Base-by-base conservation (phyloP, 1,139 yeast species). In the Saccharomycopsis crataegensis region DNA sequence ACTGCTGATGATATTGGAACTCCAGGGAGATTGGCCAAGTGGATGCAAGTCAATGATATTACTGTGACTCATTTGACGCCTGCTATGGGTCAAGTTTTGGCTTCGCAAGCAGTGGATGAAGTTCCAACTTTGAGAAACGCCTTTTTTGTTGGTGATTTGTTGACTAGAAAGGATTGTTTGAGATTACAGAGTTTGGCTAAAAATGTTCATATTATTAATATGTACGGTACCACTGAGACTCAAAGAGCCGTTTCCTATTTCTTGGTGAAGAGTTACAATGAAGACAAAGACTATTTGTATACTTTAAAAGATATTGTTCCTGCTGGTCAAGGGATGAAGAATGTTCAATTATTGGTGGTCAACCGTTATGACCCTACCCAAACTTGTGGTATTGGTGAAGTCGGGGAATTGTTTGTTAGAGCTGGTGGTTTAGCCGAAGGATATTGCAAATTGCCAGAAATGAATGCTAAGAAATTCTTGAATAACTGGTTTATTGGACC, bases 141-240 rank as follows among this genome's bases (percentile, higher is more conserved):
- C 1, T 94, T 94, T 75, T 94, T 94, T 65, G 99, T 94, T 33
- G 99, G 99, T 63, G 99, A 94, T 70, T 87, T 94, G 60, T 75
- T 94, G 60, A 94, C 99, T 60, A 93, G 93, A 72, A 84, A 99
- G 71, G 99, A 94, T 70, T 93, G 99, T 70, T 73, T 88, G 62
- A 80, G 97, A 65, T 76, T 94, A 62, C 99, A 94, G 69, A 80
- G 93, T 2, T 76, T 94, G 63, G 99, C 98, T 8, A 83, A 84
- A 65, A 91, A 93, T 65, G 96, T 89, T 52, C 75, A 72, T 65
- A 91, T 94, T 66, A 96, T 94, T 60, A 94, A 94, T 71, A 94
- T 94, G 99, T 94, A 94, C 68, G 99, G 99, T 65, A 94, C 99
- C 43, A 94, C 99, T 9, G 99, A 94, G 71, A 94, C 99, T 14